These are phyloP conservation scores for Talaromyces sp. DNA, from an alignment of 2,329 filamentous ascomycete genomes.

Conservation along the genomic window DNA sequence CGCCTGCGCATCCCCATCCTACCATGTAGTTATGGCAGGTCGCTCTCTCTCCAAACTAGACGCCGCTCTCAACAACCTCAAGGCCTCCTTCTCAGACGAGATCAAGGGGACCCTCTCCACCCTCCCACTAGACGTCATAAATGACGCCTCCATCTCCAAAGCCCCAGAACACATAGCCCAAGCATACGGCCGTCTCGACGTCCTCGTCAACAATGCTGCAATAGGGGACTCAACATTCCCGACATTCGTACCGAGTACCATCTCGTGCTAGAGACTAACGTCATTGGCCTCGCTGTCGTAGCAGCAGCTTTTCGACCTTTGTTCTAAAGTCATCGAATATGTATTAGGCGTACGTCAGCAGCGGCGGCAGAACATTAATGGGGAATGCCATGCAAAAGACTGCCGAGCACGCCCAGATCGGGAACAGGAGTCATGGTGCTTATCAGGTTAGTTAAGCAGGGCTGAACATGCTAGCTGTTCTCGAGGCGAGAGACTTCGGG, in stretches of 20 bases:
- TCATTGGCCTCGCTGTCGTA: constrained; percentile 1
- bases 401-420: neutral
- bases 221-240: neutral
- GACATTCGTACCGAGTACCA: neutral
- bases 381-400: neutral
- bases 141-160: constrained; percentile 14
- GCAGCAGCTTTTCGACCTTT: constrained; percentile 11
- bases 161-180: neutral
- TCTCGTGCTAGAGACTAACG: constrained; percentile 14
- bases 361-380: constrained; percentile 1
- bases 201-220: constrained; percentile 50
- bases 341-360: constrained; percentile 14
- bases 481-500: constrained; percentile 5
- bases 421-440: neutral
- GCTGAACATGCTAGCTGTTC: constrained; percentile 19
- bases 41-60: neutral
- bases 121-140: constrained; percentile 15
- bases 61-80: neutral
- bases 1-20: constrained; percentile 20
- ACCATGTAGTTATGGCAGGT: constrained; percentile 17
- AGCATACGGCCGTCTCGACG: constrained; percentile 36
- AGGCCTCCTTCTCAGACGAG: neutral
- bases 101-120: constrained; percentile 10
- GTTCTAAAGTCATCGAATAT: constrained; percentile 3
- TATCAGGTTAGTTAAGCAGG: constrained; percentile 18